phyloP scores from a whole-genome alignment of 1,139 yeast species.

The Debaryomyces nepalensis region DNA sequence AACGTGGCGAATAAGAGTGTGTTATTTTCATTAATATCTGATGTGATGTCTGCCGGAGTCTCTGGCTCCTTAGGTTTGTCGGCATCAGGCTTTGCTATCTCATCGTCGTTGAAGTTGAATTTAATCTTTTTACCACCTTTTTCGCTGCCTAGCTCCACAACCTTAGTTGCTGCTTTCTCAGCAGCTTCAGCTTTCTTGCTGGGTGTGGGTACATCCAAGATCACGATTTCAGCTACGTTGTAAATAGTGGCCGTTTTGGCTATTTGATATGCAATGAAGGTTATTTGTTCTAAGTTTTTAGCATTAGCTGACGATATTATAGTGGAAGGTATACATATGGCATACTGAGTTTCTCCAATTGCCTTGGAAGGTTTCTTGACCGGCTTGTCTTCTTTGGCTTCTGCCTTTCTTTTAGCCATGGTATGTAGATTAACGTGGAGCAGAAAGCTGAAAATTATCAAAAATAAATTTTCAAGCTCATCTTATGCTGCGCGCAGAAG shows the following conservation, averaged over 20 bases:
- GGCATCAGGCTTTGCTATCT: slow-evolving; percentile 18
- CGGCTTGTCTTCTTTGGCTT: slow-evolving; percentile 24
- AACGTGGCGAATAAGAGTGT: slow-evolving; percentile 68
- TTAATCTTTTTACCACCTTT: slow-evolving; percentile 38
- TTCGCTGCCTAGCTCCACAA: slow-evolving; percentile 28
- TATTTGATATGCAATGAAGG: slow-evolving; percentile 73
- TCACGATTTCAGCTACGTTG: slow-evolving; percentile 72
- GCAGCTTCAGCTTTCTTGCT: slow-evolving; percentile 21
- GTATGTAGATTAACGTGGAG: slow-evolving; percentile 5
- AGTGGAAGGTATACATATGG: slow-evolving; percentile 70
- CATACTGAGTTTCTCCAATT: slow-evolving; percentile 31
- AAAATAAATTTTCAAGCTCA: slow-evolving; percentile 13
- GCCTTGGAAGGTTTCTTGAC: slow-evolving; percentile 41
- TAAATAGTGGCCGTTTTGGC: slow-evolving; percentile 75
- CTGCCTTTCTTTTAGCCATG: slow-evolving; percentile 38
- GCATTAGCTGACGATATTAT: slow-evolving; percentile 58
- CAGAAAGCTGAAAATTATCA: slow-evolving; percentile 8
- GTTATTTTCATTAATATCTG: slow-evolving; percentile 29
- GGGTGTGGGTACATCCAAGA: slow-evolving; percentile 54
- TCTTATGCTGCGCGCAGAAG: slow-evolving; percentile 11
- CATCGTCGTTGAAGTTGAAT: slow-evolving; percentile 42
- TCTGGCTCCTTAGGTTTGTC: slow-evolving; percentile 23
- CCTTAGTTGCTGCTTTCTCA: slow-evolving; percentile 24
- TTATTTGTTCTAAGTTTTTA: slow-evolving; percentile 69
- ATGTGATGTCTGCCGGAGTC: slow-evolving; percentile 17